Evolutionary conservation across 192 early-diverging fungal genomes (phyloP).

Genomic region (Backusella macrospora): DNA sequence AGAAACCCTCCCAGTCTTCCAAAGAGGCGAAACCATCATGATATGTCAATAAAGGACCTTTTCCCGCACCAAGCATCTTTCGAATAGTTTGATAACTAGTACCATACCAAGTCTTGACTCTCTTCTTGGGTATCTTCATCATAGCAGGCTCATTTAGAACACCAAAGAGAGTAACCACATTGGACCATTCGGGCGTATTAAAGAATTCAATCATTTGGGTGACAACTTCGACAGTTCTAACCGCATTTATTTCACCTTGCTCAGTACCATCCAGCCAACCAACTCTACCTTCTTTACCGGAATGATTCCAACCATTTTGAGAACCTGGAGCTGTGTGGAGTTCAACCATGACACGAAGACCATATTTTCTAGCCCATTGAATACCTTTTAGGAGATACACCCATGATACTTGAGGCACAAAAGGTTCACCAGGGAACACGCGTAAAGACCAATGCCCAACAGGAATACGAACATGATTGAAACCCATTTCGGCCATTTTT

Average conservation of each 20-base stretch:
- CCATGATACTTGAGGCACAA: slow-evolving; percentile 58
- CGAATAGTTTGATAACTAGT: slow-evolving; percentile 43
- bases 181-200: slow-evolving; percentile 45
- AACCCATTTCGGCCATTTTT: slow-evolving; percentile 52
- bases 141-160: slow-evolving; percentile 54
- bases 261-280: slow-evolving; percentile 48
- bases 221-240: slow-evolving; percentile 53
- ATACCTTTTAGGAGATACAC: slow-evolving; percentile 58
- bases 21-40: slow-evolving; percentile 53
- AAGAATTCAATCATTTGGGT: slow-evolving; percentile 58
- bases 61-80: slow-evolving; percentile 31
- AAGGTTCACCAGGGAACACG: slow-evolving; percentile 56
- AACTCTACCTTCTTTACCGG: slow-evolving; percentile 44
- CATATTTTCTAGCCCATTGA: slow-evolving; percentile 65
- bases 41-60: slow-evolving; percentile 38
- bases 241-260: slow-evolving; percentile 46
- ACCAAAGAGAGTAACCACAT: slow-evolving; percentile 52
- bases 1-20: slow-evolving; percentile 41
- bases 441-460: slow-evolving; percentile 73
- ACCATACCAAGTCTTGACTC: slow-evolving; percentile 46
- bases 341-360: slow-evolving; percentile 68
- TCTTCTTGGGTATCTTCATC: slow-evolving; percentile 26
- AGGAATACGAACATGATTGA: slow-evolving; percentile 73
- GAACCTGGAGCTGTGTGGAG: slow-evolving; percentile 74
- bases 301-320: slow-evolving; percentile 72